A percentile compares a stretch with the other conserved stretches of the same genome.
These are phyloP conservation scores for Kluyveromyces sp. DNA, from an alignment of 1,139 yeast genomes.

Conservation along the genomic window DNA sequence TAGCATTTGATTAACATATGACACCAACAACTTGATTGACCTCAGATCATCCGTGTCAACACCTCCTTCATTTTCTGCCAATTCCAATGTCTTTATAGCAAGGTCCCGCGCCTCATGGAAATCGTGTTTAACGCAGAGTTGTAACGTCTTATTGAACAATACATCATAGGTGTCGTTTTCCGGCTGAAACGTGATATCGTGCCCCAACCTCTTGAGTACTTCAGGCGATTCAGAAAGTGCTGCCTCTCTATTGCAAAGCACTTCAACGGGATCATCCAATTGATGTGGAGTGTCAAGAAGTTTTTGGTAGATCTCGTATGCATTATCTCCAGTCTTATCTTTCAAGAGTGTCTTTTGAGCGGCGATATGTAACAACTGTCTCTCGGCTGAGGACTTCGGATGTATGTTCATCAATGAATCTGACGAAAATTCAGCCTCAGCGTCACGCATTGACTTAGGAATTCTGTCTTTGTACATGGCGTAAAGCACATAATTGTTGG, in stretches of 20 bases:
- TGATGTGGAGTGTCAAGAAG: conserved; percentile 31
- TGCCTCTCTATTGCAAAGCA: conserved; percentile 36
- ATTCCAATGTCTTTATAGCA: conserved; percentile 45
- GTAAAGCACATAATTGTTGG: conserved; percentile 58
- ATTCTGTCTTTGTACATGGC: conserved; percentile 59
- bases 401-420: conserved; percentile 5
- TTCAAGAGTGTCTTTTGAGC: conserved; percentile 72
- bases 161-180: conserved; percentile 42
- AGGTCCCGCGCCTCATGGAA: conserved; percentile 39
- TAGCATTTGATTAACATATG: conserved; percentile 51
- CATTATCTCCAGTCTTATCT: conserved; percentile 49
- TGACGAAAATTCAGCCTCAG: conserved; percentile 17
- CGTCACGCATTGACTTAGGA: conserved; percentile 38
- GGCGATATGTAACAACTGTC: conserved; percentile 64
- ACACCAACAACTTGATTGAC: conserved; percentile 50
- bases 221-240: conserved; percentile 23
- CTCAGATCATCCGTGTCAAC: conserved; percentile 34
- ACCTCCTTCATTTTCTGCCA: conserved; percentile 22
- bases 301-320: conserved; percentile 49
- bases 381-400: conserved; percentile 9
- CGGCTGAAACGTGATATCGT: not conserved
- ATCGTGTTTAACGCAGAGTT: conserved; percentile 33
- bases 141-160: conserved; percentile 64
- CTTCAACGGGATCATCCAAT: conserved; percentile 43
- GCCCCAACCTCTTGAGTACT: conserved; percentile 13